These are phyloP conservation scores for Boletus insuetus DNA, from an alignment of 768 basidiomycete genomes.

Conservation along the genomic window DNA sequence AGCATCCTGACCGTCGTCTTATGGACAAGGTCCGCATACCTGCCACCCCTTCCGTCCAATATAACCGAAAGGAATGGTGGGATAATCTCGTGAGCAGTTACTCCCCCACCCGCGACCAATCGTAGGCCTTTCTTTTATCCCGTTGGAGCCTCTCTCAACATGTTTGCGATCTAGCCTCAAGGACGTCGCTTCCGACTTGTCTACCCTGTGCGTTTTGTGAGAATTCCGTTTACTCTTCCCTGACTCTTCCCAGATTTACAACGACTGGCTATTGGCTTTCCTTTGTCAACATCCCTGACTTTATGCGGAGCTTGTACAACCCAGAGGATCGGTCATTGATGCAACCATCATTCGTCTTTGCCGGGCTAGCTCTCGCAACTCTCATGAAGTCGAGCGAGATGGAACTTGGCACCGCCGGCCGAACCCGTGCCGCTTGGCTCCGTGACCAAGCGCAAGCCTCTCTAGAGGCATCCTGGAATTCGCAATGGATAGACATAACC, in stretches of 20 bases:
- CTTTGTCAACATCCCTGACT: slow-evolving; percentile 59
- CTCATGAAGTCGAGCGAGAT: slow-evolving; percentile 72
- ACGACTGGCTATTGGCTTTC: slow-evolving; percentile 66
- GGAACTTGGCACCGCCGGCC: slow-evolving; percentile 52
- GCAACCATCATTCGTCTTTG: slow-evolving; percentile 69
- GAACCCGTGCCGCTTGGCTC: slow-evolving; percentile 55
- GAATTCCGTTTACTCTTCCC: not conserved
- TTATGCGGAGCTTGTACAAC: slow-evolving; percentile 51
- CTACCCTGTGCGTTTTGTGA: slow-evolving; percentile 44
- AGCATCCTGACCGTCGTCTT: slow-evolving; percentile 29
- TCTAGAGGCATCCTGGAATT: slow-evolving; percentile 49
- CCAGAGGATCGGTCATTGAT: slow-evolving; percentile 52
- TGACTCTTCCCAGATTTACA: slow-evolving; percentile 47
- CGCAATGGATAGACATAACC: slow-evolving; percentile 55
- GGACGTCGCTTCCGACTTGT: slow-evolving; percentile 49
- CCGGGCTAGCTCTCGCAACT: slow-evolving; percentile 66
- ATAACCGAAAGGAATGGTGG: slow-evolving; percentile 45
- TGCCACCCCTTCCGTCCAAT: slow-evolving; percentile 30
- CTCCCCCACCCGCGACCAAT: slow-evolving; percentile 38
- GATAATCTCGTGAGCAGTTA: slow-evolving; percentile 45
- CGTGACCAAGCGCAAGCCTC: slow-evolving; percentile 54
- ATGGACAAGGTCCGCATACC: slow-evolving; percentile 29
- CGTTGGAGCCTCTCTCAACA: not conserved
- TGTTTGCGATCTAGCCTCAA: slow-evolving; percentile 36
- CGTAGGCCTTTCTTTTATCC: slow-evolving; percentile 30